These are phyloP conservation scores for Achlya hypogyna DNA, from an alignment of 352 stramenopile genomes.

Conservation along the genomic window DNA sequence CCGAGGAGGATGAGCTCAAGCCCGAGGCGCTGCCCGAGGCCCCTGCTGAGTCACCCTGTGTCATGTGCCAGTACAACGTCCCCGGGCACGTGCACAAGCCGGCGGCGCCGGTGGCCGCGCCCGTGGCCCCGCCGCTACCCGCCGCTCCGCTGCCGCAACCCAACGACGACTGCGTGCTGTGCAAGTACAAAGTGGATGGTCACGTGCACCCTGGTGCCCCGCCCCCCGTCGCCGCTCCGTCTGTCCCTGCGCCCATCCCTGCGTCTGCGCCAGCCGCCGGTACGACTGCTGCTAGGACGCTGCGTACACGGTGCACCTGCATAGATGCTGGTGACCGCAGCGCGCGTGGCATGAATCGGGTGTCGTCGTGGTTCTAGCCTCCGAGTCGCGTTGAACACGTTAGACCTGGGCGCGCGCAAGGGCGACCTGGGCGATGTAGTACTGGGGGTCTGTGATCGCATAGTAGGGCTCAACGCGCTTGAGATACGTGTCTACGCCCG, in stretches of 20 bases:
- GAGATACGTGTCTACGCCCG: slow-evolving; percentile 30
- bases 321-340: neutral
- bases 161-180: slow-evolving; percentile 20
- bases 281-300: neutral
- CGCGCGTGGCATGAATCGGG: slow-evolving; percentile 26
- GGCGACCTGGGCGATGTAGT: slow-evolving; percentile 43
- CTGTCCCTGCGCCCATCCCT: neutral
- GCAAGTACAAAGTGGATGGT: slow-evolving; percentile 51
- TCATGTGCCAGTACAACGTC: slow-evolving; percentile 19
- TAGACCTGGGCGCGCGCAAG: neutral
- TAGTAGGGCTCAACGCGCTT: slow-evolving; percentile 72
- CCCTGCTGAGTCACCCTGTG: neutral
- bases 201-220: slow-evolving; percentile 53
- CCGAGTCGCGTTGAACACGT: neutral
- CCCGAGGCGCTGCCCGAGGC: neutral
- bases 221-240: too few relatives aligned
- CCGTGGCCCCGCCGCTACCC: neutral
- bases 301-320: neutral
- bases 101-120: neutral
- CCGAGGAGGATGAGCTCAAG: slow-evolving; percentile 34
- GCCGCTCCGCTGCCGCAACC: too few relatives aligned
- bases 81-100: slow-evolving; percentile 12
- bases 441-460: slow-evolving; percentile 62
- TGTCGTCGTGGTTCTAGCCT: slow-evolving; percentile 48
- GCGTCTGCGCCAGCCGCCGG: neutral